Evolutionary conservation across 139 green algal species (phyloP).

Genomic region (Asterochloris erici): DNA sequence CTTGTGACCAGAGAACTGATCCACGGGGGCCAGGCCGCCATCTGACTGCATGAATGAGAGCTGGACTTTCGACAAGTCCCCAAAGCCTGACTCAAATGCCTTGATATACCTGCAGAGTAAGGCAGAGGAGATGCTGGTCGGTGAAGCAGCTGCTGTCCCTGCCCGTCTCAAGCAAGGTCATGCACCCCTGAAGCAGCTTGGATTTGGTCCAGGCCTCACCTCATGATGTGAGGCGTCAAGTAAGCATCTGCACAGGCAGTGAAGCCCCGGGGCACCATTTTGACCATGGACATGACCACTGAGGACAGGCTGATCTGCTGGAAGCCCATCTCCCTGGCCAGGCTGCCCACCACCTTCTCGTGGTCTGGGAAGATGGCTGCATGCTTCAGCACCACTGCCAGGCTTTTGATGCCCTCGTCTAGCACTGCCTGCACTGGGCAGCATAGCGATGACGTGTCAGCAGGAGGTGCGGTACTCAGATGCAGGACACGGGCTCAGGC

Average conservation of each 20-base stretch:
- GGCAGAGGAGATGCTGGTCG: neutral
- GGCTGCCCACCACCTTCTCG: conserved; percentile 66
- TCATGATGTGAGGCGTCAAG: conserved; percentile 88
- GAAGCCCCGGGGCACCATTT: conserved; percentile 95
- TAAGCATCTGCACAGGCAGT: conserved; percentile 95
- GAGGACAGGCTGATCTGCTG: conserved; percentile 76
- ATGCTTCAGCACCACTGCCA: conserved; percentile 95
- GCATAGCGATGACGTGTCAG: neutral
- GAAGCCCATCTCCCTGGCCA: conserved; percentile 77
- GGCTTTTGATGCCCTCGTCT: conserved; percentile 67
- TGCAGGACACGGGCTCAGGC: conserved; percentile 16
- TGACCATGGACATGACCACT: conserved; percentile 93
- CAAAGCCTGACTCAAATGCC: conserved; percentile 81
- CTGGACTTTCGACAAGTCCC: conserved; percentile 59
- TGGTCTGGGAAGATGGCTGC: conserved; percentile 87
- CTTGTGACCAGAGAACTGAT: conserved; percentile 85
- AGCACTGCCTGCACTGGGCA: conserved; percentile 47
- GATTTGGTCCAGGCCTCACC: conserved; percentile 29
- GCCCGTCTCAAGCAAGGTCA: neutral
- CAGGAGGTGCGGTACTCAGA: conserved; percentile 25
- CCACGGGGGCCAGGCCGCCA: conserved; percentile 72
- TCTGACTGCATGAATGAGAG: conserved; percentile 92
- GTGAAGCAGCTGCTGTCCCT: neutral
- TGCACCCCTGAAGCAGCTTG: conserved; percentile 25
- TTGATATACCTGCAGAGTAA: conserved; percentile 54